Percentiles rank a stretch among this genome's conserved stretches.
Conservation (phyloP, 352 stramenopile species). For the Phytophthora meadii region DNA sequence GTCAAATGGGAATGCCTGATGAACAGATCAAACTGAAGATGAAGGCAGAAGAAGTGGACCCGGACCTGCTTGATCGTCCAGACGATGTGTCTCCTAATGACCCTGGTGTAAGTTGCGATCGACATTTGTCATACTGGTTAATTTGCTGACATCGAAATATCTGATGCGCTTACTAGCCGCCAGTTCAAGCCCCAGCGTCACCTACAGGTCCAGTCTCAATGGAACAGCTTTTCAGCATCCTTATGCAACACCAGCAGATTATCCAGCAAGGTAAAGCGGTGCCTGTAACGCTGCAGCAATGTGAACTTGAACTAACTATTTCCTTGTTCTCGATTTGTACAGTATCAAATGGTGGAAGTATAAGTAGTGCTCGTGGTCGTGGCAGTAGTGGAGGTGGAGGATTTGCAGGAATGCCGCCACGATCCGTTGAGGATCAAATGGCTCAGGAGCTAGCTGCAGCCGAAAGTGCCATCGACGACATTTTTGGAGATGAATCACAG, state of each 20-base stretch:
- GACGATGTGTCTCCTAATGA: constrained; percentile 86
- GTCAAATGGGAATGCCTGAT: constrained; percentile 81
- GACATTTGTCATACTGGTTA: background rate
- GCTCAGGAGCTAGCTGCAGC: constrained; percentile 78
- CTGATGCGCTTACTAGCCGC: constrained; percentile 40
- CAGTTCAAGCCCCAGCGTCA: constrained; percentile 27
- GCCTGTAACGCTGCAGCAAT: background rate
- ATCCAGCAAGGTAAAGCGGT: constrained; percentile 74
- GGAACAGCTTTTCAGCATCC: constrained; percentile 86
- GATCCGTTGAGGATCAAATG: constrained; percentile 86
- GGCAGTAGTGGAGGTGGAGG: constrained; percentile 24
- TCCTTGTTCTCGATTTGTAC: constrained; percentile 1
- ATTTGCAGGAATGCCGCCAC: constrained; percentile 24
- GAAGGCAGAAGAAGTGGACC: constrained; percentile 69
- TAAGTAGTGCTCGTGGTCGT: constrained; percentile 29
- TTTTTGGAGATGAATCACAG: constrained; percentile 85
- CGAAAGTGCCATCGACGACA: constrained; percentile 83
- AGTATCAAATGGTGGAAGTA: constrained; percentile 56
- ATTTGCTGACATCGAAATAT: background rate
- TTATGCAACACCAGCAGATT: constrained; percentile 90
- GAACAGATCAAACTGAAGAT: constrained; percentile 90
- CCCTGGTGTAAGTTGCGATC: constrained; percentile 56
- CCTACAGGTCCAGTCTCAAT: constrained; percentile 70
- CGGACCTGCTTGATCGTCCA: constrained; percentile 67
- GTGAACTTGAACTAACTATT: constrained; percentile 6